These are phyloP conservation scores for Paecilomyces dactylethromorphus DNA, from an alignment of 2,329 filamentous ascomycete genomes.

Conservation along the genomic window DNA sequence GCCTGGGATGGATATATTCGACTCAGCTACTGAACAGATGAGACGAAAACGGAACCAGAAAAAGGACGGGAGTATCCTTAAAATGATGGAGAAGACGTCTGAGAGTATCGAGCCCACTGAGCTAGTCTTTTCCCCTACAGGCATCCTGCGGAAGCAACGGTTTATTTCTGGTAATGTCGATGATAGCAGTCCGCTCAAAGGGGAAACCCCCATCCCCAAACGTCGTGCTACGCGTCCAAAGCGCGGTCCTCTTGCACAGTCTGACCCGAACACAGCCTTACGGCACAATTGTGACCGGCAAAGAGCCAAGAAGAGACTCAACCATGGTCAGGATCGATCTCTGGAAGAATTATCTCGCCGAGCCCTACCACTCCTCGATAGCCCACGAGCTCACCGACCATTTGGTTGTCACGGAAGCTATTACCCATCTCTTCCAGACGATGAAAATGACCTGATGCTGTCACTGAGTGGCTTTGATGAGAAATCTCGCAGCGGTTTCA, in stretches of 20 bases:
- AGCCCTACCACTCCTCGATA: conserved; percentile 14
- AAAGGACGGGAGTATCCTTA: conserved; percentile 41
- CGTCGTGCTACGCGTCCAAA: conserved; percentile 23
- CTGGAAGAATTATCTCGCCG: conserved; percentile 9
- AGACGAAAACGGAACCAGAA: conserved; percentile 46
- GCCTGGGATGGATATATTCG: conserved; percentile 48
- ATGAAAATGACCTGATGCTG: conserved; percentile 28
- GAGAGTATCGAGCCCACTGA: conserved; percentile 40
- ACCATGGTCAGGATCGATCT: conserved; percentile 4
- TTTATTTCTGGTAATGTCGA: conserved; percentile 44
- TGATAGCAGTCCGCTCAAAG: conserved; percentile 40
- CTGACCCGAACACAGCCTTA: conserved; percentile 24
- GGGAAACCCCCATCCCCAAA: conserved; percentile 38
- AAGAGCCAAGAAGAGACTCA: conserved; percentile 11
- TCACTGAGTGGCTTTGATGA: conserved; percentile 22
- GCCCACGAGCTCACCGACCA: conserved; percentile 11
- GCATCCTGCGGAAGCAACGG: conserved; percentile 36
- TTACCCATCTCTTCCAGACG: conserved; percentile 14
- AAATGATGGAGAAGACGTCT: conserved; percentile 41
- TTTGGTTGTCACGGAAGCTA: conserved; percentile 12
- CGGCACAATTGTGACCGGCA: conserved; percentile 21
- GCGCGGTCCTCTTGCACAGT: conserved; percentile 20
- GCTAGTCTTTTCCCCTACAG: conserved; percentile 40
- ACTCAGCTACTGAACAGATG: conserved; percentile 44
- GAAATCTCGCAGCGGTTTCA: conserved; percentile 22